Evolutionary conservation across 139 green algal species (phyloP).

Genomic region (Astrephomene gubernaculifera): DNA sequence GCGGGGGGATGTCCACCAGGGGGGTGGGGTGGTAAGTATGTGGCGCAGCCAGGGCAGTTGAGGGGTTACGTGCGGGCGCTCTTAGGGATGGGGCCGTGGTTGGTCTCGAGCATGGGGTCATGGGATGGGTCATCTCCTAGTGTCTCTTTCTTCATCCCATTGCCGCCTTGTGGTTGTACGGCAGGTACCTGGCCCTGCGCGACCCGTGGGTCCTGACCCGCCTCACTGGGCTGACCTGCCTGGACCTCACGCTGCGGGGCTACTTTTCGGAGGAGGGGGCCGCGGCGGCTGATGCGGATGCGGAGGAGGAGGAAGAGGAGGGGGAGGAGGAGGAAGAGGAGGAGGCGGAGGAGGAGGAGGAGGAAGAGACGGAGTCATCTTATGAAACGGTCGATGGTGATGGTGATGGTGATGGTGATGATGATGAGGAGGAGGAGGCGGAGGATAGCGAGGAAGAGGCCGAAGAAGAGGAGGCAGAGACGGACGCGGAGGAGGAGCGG

Average conservation of each 20-base stretch:
- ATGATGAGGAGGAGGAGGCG: background rate
- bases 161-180: background rate
- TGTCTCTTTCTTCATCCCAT: background rate
- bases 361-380: background rate
- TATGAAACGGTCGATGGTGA: too few species aligned
- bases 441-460: background rate
- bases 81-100: background rate
- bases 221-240: slow-evolving; percentile 11
- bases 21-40: background rate
- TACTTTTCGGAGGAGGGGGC: background rate
- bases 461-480: background rate
- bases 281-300: background rate
- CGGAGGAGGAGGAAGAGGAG: background rate
- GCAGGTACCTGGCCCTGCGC: slow-evolving; percentile 10
- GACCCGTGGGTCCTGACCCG: background rate
- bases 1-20: background rate
- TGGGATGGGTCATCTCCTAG: background rate
- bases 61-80: background rate
- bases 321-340: background rate
- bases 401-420: background rate
- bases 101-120: background rate
- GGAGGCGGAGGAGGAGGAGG: background rate
- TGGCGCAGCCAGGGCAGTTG: background rate
- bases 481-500: background rate
- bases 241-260: slow-evolving; percentile 26